Conservation (phyloP, 805 yeast species). For the Sungouiella thailandica region DNA sequence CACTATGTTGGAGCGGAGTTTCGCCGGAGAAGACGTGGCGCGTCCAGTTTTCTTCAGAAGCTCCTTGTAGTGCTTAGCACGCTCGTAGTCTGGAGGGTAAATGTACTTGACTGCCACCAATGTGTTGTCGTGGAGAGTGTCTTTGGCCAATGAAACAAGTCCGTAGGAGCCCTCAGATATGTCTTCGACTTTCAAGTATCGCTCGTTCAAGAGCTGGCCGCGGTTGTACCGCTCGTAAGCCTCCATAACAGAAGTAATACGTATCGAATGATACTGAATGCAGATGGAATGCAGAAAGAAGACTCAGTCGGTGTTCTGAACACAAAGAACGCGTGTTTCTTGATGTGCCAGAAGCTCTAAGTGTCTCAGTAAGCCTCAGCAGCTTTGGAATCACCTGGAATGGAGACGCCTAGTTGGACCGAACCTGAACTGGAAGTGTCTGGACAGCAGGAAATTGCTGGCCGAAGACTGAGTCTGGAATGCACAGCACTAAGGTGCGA, state of each 20-base stretch:
- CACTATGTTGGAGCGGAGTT: slow-evolving; percentile 18
- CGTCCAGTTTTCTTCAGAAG: slow-evolving; percentile 15
- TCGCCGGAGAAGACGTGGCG: slow-evolving; percentile 35
- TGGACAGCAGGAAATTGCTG: too few species aligned
- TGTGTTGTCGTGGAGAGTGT: slow-evolving; percentile 40
- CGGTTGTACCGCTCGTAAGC: slow-evolving; percentile 35
- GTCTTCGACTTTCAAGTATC: slow-evolving; percentile 66
- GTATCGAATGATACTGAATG: too few species aligned
- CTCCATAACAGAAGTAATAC: slow-evolving; percentile 31
- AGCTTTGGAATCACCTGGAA: too few species aligned
- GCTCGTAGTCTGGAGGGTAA: slow-evolving; percentile 48
- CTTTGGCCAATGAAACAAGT: slow-evolving; percentile 81
- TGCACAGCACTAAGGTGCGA: too few species aligned
- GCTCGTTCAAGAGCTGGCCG: slow-evolving; percentile 47
- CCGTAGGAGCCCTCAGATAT: slow-evolving; percentile 94
- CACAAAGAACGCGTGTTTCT: too few species aligned
- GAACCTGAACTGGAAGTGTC: too few species aligned
- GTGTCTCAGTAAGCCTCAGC: too few species aligned
- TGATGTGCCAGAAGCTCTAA: too few species aligned
- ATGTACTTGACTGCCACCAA: slow-evolving; percentile 86
- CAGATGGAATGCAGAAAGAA: background rate
- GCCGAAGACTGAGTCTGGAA: too few species aligned
- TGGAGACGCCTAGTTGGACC: too few species aligned
- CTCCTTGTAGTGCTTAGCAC: slow-evolving; percentile 15
- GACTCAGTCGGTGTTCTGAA: too few species aligned